Percentiles rank a stretch among this genome's conserved stretches.
Evolutionary conservation across 176 grass and related monocot genomes (phyloP).

Genomic region (Triticum urartu): DNA sequence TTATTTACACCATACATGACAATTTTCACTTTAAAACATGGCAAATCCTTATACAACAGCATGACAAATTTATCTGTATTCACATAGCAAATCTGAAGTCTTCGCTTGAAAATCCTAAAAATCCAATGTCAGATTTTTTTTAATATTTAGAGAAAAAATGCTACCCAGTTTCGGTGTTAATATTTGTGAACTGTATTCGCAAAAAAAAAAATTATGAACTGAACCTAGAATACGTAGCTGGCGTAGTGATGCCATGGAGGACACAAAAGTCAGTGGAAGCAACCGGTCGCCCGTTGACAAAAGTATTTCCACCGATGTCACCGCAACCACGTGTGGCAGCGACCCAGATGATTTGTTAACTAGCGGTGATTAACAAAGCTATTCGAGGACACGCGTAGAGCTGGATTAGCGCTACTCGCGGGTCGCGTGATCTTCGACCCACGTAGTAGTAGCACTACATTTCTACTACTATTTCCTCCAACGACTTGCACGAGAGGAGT

Average conservation of each 20-base stretch:
- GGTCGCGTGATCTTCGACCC: not conserved
- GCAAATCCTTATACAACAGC: too few relatives aligned
- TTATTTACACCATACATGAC: too few relatives aligned
- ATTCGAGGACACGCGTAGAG: not conserved
- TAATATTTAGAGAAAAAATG: not conserved
- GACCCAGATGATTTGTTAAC: not conserved
- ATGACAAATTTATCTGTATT: too few relatives aligned
- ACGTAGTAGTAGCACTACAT: not conserved
- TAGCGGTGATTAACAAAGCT: not conserved
- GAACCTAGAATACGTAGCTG: not conserved
- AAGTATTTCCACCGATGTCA: conserved; percentile 16
- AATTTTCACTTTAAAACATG: too few relatives aligned
- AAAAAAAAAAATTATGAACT: too few relatives aligned
- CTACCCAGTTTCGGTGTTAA: too few relatives aligned
- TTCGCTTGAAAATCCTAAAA: too few relatives aligned
- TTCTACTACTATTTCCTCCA: not conserved
- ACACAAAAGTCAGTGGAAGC: not conserved
- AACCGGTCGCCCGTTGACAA: conserved; percentile 2
- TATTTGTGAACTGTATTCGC: too few relatives aligned
- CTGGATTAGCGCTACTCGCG: not conserved
- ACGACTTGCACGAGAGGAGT: not conserved
- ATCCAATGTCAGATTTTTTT: too few relatives aligned
- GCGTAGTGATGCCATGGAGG: not conserved
- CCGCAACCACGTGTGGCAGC: conserved; percentile 8
- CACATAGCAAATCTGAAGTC: too few relatives aligned